These are phyloP conservation scores for Candida argentea DNA, from an alignment of 805 yeast species.

Conservation along the genomic window DNA sequence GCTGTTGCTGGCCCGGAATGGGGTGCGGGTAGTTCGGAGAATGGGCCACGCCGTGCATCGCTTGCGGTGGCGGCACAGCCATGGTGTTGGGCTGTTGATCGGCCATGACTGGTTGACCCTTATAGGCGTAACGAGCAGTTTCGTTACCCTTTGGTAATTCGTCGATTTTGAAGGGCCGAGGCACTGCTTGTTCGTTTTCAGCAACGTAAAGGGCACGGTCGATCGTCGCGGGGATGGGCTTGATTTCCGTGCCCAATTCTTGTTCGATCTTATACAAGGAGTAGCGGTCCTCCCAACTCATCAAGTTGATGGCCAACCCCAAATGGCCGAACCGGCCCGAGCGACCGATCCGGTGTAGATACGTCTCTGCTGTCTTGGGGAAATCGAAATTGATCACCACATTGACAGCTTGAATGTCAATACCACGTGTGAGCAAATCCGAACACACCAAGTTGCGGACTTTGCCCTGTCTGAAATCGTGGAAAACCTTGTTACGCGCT, in stretches of 20 bases:
- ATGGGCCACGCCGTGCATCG: neutral
- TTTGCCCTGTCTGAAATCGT: slow-evolving; percentile 96
- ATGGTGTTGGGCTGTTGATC: neutral
- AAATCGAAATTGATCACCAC: slow-evolving; percentile 97
- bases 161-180: slow-evolving; percentile 81
- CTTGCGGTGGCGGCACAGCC: neutral
- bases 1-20: slow-evolving; percentile 3
- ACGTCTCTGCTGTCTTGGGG: slow-evolving; percentile 97
- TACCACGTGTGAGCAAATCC: slow-evolving; percentile 94
- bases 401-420: slow-evolving; percentile 97
- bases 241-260: slow-evolving; percentile 94
- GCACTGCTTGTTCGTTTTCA: slow-evolving; percentile 63
- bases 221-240: slow-evolving; percentile 91
- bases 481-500: slow-evolving; percentile 96
- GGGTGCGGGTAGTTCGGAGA: slow-evolving; percentile 6
- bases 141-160: slow-evolving; percentile 39
- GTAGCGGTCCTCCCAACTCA: slow-evolving; percentile 94
- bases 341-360: slow-evolving; percentile 97
- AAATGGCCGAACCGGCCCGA: slow-evolving; percentile 98
- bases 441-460: slow-evolving; percentile 96
- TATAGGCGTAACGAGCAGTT: slow-evolving; percentile 31
- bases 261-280: slow-evolving; percentile 91
- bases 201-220: slow-evolving; percentile 86
- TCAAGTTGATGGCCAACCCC: slow-evolving; percentile 93
- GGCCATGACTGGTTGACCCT: slow-evolving; percentile 31